phyloP scores from a whole-genome alignment of 2,329 filamentous ascomycete species.

The Pyricularia grisea region DNA sequence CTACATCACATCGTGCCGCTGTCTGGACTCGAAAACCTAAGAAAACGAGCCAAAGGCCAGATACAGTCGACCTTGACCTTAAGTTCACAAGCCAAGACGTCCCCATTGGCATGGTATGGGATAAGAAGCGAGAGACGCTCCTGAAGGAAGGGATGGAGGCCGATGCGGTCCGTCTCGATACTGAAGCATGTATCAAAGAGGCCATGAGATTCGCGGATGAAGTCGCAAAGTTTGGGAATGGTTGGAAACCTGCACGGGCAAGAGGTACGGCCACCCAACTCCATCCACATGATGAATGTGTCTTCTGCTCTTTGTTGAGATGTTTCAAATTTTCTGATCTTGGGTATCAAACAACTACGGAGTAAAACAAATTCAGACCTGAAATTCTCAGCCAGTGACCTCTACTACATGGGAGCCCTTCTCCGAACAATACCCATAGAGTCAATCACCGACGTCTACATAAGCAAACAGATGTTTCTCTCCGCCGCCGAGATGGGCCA shows the following conservation, averaged over 20 bases:
- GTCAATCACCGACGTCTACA: neutral
- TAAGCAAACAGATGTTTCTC: neutral
- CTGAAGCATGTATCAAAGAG: neutral
- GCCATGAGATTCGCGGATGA: neutral
- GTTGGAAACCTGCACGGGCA: neutral
- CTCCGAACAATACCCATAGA: neutral
- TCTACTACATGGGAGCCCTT: neutral
- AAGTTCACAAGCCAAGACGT: neutral
- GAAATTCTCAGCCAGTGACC: neutral
- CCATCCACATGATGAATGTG: neutral
- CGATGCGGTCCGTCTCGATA: neutral
- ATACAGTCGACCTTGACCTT: neutral
- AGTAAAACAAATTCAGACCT: neutral
- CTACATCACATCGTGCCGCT: neutral
- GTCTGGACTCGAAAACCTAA: neutral
- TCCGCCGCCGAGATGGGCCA: neutral
- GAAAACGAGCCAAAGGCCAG: neutral
- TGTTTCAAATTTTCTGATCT: neutral
- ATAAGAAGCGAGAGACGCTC: neutral
- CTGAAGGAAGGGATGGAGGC: neutral
- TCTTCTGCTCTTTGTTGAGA: neutral
- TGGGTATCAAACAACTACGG: neutral
- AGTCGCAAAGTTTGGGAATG: neutral
- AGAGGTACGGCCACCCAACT: neutral
- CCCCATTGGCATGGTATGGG: neutral